phyloP scores from a whole-genome alignment of 371 early-diverging fungal species.

The Mortierella sp. region DNA sequence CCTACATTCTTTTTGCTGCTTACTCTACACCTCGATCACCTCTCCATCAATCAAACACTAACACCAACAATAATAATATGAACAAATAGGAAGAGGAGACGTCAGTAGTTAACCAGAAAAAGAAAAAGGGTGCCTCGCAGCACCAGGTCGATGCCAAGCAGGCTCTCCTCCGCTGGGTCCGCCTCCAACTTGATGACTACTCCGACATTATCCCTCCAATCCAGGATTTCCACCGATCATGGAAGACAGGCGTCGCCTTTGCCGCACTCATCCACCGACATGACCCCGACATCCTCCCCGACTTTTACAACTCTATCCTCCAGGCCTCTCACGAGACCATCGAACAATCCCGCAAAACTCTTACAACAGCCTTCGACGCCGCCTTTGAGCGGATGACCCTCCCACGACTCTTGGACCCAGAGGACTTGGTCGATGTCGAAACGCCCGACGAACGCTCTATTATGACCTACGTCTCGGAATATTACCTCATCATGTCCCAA shows the following conservation, averaged over 20 bases:
- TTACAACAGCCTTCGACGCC: slow-evolving; percentile 65
- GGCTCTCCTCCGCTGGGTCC: slow-evolving; percentile 72
- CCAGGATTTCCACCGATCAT: slow-evolving; percentile 71
- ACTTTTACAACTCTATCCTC: slow-evolving; percentile 61
- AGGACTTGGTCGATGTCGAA: slow-evolving; percentile 64
- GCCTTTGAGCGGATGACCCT: slow-evolving; percentile 66
- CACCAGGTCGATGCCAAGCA: slow-evolving; percentile 63
- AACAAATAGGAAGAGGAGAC: slow-evolving; percentile 4
- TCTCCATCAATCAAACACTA: neutral
- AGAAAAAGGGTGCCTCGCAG: slow-evolving; percentile 53
- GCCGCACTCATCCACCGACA: slow-evolving; percentile 78
- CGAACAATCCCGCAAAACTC: slow-evolving; percentile 58
- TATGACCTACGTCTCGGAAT: slow-evolving; percentile 73
- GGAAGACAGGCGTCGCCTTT: slow-evolving; percentile 78
- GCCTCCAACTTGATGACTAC: slow-evolving; percentile 69
- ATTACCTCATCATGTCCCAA: slow-evolving; percentile 61
- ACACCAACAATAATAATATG: neutral
- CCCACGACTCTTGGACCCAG: slow-evolving; percentile 66
- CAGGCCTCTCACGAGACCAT: slow-evolving; percentile 43
- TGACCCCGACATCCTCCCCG: slow-evolving; percentile 68
- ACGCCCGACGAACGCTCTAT: slow-evolving; percentile 72
- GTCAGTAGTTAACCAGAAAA: slow-evolving; percentile 15
- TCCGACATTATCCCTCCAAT: slow-evolving; percentile 68
- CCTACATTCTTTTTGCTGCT: neutral
- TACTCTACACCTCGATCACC: neutral